Evolutionary conservation across 1,284 basidiomycete species (phyloP).

Genomic region (Leccinum pallidistipes): DNA sequence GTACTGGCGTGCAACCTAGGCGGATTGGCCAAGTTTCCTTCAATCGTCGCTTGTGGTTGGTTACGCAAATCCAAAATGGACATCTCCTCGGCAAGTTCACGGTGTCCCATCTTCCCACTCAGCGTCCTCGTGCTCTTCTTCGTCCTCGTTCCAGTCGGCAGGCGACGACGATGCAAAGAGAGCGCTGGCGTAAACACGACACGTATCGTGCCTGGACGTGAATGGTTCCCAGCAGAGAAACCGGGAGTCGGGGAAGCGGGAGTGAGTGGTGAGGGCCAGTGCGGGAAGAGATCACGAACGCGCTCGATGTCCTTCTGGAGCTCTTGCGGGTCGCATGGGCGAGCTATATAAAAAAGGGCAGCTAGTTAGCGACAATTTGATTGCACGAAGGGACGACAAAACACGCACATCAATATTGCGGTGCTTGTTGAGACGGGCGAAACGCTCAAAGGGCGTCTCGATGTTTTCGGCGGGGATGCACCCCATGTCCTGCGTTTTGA

Average conservation of each 20-base stretch:
- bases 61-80: slow-evolving; percentile 70
- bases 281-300: slow-evolving; percentile 52
- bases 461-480: slow-evolving; percentile 99
- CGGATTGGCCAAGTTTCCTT: slow-evolving; percentile 75
- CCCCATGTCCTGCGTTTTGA: slow-evolving; percentile 98
- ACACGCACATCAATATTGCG: slow-evolving; percentile 90
- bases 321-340: slow-evolving; percentile 76
- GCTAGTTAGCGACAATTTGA: background rate
- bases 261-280: slow-evolving; percentile 42
- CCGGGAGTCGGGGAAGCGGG: slow-evolving; percentile 47
- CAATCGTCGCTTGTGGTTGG: slow-evolving; percentile 86
- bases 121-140: slow-evolving; percentile 71
- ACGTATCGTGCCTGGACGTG: slow-evolving; percentile 34
- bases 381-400: background rate
- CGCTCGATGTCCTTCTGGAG: slow-evolving; percentile 55
- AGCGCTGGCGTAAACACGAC: slow-evolving; percentile 63
- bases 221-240: slow-evolving; percentile 22
- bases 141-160: slow-evolving; percentile 79
- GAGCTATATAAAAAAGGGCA: slow-evolving; percentile 44
- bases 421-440: slow-evolving; percentile 96
- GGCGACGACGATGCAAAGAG: slow-evolving; percentile 65
- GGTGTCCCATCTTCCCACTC: slow-evolving; percentile 67
- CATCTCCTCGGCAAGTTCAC: slow-evolving; percentile 55
- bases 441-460: slow-evolving; percentile 95
- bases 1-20: slow-evolving; percentile 83